Base-by-base conservation (phyloP, 257 asterid species). In the Nicotiana benthamiana region DNA sequence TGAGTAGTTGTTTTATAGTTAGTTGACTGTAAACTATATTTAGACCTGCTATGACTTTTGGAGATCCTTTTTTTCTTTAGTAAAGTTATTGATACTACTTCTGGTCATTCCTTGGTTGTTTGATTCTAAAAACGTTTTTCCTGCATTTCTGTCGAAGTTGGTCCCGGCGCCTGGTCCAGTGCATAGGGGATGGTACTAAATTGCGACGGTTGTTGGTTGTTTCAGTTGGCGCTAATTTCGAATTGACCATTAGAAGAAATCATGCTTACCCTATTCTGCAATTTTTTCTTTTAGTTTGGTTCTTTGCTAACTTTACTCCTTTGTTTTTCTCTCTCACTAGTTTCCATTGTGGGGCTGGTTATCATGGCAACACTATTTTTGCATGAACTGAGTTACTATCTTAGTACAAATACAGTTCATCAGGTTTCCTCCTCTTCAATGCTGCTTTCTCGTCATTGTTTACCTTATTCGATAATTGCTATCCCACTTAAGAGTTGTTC, bases 301-400 rank as follows among this genome's bases (percentile, higher is more conserved):
- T 80, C 66, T 18, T 79, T 64, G 75, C 91, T 90, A 83, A 91
- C 87, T 83, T 40, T 36, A 32, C 36, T 75, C 6, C 20, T 54
- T 79, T 77, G 32, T 65, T 61, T 5, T 79, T 20, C 75, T 27
- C 28, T 62, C 11, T 30, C 68, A 46, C 76, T 80, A 96, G 99
- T 96, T 79, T 96, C 99, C 70, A 83, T 96, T 84, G 63, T 96
- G 80, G 99, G 99, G 81, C 85, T 94, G 86, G 89, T 82, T 67
- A 91, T 96, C 90, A 96, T 96, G 94, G 97, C 91, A 74, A 91
- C 97, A 18, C 84, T 96, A 88, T 96, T 96, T 86, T 75, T 96
- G 84, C 99, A 96, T 17, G 99, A 96, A 86, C 87, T 96, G 87
- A 88, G 89, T 78, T 96, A 92, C 87, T 94, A 96, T 87, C 93